Evolutionary conservation across 768 basidiomycete species (phyloP), one percentile per base, ranked within the genome.

Genomic region (Boletus eberwhitei): DNA sequence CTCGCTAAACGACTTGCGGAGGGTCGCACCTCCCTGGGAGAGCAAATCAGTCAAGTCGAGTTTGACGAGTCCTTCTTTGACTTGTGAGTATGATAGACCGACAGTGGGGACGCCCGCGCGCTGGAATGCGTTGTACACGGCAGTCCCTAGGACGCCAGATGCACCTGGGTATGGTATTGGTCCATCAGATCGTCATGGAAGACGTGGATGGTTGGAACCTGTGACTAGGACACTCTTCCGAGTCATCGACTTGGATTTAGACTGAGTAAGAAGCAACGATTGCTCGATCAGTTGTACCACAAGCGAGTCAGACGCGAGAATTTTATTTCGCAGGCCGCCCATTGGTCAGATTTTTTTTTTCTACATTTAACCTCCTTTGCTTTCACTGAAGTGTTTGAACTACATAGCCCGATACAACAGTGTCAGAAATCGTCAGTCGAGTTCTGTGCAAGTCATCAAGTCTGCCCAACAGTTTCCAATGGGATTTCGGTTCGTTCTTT

Each of bases 101-200:
- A 87, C 72, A 41, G 88, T 81, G 59, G 79, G 73, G 52, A 73
- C 64, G 11, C 64, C 65, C 7, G 71, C 58, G 12, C 63, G 62
- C 36, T 77, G 74, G 76, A 94, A 93, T 2, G 87, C 84, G 24
- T 75, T 66, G 66, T 80, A 81, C 9, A 96, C 82, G 1, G 90
- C 90, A 8, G 87, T 76, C 11, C 96, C 96, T 12, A 98, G 82
- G 9, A 98, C 81, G 29, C 96, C 96, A 35, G 93, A 95, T 52
- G 94, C 94, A 58, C 94, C 94, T 94, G 14, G 29, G 32, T 17
- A 44, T 44, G 52, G 26, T 26, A 31, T 57, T 40, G 17, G 39
- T 34, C 17, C 17, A 31, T 62, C 29, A 60, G 72, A 43, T 46
- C 53, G 45, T 37, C 50, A 43, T 14, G 52, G 41, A 40, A 24